phyloP scores from a whole-genome alignment of 257 asterid species.

The Schizonepeta tenuifolia region DNA sequence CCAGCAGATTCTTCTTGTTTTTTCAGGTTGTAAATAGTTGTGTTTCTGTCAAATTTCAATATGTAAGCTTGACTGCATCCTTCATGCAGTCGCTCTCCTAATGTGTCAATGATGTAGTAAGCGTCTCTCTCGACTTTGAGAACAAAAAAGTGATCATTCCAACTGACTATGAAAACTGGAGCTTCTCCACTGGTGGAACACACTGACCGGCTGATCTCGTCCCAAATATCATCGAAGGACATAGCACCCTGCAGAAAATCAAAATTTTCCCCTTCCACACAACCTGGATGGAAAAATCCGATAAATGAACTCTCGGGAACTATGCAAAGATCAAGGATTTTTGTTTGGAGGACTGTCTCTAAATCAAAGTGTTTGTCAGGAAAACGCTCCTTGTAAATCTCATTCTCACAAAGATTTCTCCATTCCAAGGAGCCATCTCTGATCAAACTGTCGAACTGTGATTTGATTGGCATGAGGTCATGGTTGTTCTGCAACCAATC shows the following conservation, averaged over 20 bases:
- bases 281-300: conserved; percentile 82
- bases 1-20: conserved; percentile 50
- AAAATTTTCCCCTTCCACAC: conserved; percentile 63
- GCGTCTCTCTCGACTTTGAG: conserved; percentile 79
- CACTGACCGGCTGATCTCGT: conserved; percentile 59
- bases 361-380: conserved; percentile 95
- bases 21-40: conserved; percentile 56
- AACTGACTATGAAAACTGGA: conserved; percentile 77
- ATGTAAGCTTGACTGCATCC: conserved; percentile 93
- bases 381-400: conserved; percentile 58
- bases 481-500: conserved; percentile 83
- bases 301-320: conserved; percentile 73
- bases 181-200: conserved; percentile 36
- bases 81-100: conserved; percentile 89
- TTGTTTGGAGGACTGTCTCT: conserved; percentile 82
- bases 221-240: conserved; percentile 94
- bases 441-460: conserved; percentile 81
- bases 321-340: conserved; percentile 58
- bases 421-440: conserved; percentile 91
- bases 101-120: conserved; percentile 80
- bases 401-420: conserved; percentile 86
- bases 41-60: conserved; percentile 68
- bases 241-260: conserved; percentile 84
- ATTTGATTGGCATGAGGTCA: conserved; percentile 80
- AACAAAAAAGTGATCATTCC: conserved; percentile 95